A percentile compares a stretch with the other conserved stretches of the same genome.
phyloP scores from a whole-genome alignment of 495 filamentous ascomycete species.

The Podospora sp. region DNA sequence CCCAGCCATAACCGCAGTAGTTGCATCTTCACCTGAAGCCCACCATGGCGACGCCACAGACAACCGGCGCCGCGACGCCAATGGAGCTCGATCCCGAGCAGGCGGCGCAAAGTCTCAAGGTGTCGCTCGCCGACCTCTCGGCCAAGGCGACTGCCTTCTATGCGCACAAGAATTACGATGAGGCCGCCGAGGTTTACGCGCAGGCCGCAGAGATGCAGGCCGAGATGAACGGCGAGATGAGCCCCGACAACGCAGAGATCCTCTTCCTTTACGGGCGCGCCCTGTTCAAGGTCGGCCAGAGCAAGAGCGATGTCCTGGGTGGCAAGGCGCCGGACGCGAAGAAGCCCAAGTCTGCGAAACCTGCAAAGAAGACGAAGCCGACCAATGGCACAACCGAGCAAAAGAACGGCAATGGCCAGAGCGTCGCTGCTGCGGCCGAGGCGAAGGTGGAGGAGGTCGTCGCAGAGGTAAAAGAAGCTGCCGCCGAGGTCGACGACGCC shows the following conservation, averaged over 20 bases:
- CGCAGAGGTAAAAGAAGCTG: constrained; percentile 45
- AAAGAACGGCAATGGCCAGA: constrained; percentile 37
- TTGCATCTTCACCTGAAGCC: neutral
- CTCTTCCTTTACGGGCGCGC: constrained; percentile 92
- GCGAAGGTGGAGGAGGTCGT: constrained; percentile 54
- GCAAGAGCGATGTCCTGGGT: constrained; percentile 92
- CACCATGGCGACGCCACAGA: constrained; percentile 32
- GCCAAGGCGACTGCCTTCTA: constrained; percentile 64
- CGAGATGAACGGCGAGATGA: constrained; percentile 88
- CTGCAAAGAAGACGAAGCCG: constrained; percentile 40
- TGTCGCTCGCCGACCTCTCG: constrained; percentile 59
- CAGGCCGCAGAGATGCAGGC: constrained; percentile 88
- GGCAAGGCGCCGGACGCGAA: constrained; percentile 70
- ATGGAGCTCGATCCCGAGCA: constrained; percentile 45
- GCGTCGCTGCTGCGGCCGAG: constrained; percentile 24
- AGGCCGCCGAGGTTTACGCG: constrained; percentile 83
- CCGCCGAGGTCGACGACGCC: constrained; percentile 6
- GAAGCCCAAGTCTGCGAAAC: constrained; percentile 48
- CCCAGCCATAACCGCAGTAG: neutral
- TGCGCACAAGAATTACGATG: constrained; percentile 80
- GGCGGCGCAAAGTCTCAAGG: constrained; percentile 48
- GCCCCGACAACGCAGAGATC: constrained; percentile 84
- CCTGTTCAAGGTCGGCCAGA: constrained; percentile 88
- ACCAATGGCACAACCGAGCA: constrained; percentile 27
- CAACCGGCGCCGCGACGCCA: constrained; percentile 38